These are phyloP conservation scores for Penicillium alfredii DNA, from an alignment of 495 filamentous ascomycete species.

Conservation along the genomic window DNA sequence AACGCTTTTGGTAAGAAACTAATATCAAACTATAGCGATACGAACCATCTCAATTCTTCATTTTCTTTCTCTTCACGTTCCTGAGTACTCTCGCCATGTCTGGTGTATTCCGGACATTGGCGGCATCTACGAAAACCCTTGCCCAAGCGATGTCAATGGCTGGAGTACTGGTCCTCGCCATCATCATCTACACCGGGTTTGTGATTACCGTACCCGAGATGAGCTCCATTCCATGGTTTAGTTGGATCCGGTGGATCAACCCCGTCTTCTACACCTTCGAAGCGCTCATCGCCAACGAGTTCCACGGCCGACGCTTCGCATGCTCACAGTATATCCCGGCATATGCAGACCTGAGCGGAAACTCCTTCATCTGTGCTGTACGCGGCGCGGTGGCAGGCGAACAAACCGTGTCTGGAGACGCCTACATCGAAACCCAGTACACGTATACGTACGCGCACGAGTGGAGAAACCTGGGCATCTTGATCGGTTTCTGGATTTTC, in stretches of 20 bases:
- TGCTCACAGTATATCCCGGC: constrained; percentile 48
- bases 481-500: constrained; percentile 58
- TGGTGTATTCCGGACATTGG: constrained; percentile 42
- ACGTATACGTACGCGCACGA: constrained; percentile 51
- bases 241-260: constrained; percentile 45
- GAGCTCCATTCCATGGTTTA: constrained; percentile 43
- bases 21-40: constrained; percentile 23
- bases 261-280: constrained; percentile 43
- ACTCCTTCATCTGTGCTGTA: constrained; percentile 45
- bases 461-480: constrained; percentile 63
- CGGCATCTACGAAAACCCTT: constrained; percentile 40
- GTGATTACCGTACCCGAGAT: constrained; percentile 41
- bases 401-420: constrained; percentile 46
- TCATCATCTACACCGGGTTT: constrained; percentile 46
- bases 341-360: constrained; percentile 42
- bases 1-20: constrained; percentile 3
- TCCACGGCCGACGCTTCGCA: constrained; percentile 47
- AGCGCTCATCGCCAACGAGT: constrained; percentile 49
- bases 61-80: constrained; percentile 54
- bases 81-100: constrained; percentile 53
- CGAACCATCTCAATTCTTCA: constrained; percentile 53
- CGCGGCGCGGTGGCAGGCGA: constrained; percentile 50
- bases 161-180: constrained; percentile 40
- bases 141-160: constrained; percentile 47
- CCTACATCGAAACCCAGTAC: constrained; percentile 50